Evolutionary conservation across 2,329 filamentous ascomycete species (phyloP).

Genomic region (Aaosphaeria arxii): DNA sequence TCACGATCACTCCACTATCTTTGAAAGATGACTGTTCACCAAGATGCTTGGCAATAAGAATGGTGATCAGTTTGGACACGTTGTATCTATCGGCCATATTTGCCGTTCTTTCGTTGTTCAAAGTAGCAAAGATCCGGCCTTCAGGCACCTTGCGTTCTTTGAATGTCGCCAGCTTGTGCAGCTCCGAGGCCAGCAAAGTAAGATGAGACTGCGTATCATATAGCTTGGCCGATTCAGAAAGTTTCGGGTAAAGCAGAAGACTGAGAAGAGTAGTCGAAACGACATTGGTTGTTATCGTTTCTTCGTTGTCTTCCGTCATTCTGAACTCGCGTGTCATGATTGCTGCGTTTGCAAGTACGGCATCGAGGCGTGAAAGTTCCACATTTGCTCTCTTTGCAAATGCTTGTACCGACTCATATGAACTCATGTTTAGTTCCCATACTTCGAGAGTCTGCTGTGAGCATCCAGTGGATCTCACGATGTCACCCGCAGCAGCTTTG

Average conservation of each 20-base stretch:
- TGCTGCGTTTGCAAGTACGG: slow-evolving; percentile 40
- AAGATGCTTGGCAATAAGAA: no score
- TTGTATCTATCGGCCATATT: background rate
- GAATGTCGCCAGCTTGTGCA: background rate
- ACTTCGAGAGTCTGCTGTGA: slow-evolving; percentile 39
- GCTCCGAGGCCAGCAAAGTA: slow-evolving; percentile 19
- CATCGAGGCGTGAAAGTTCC: slow-evolving; percentile 32
- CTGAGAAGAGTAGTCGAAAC: slow-evolving; percentile 39
- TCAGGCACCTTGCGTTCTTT: background rate
- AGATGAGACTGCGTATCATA: slow-evolving; percentile 25
- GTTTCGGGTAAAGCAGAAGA: slow-evolving; percentile 22
- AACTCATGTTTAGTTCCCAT: slow-evolving; percentile 45
- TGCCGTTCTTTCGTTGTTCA: background rate
- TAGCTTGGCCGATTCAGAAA: slow-evolving; percentile 17
- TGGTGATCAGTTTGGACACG: background rate
- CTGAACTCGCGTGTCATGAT: slow-evolving; percentile 24
- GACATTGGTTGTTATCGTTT: slow-evolving; percentile 39
- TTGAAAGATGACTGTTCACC: no score
- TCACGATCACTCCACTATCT: no score
- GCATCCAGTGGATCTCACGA: slow-evolving; percentile 27
- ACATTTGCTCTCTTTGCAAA: slow-evolving; percentile 26
- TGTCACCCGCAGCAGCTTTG: slow-evolving; percentile 41
- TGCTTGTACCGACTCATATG: slow-evolving; percentile 35
- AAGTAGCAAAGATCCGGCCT: background rate
- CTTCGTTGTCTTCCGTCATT: slow-evolving; percentile 21